Base-by-base conservation (phyloP, 169 alveolate genomes). In the Cryptosporidium sp. region DNA sequence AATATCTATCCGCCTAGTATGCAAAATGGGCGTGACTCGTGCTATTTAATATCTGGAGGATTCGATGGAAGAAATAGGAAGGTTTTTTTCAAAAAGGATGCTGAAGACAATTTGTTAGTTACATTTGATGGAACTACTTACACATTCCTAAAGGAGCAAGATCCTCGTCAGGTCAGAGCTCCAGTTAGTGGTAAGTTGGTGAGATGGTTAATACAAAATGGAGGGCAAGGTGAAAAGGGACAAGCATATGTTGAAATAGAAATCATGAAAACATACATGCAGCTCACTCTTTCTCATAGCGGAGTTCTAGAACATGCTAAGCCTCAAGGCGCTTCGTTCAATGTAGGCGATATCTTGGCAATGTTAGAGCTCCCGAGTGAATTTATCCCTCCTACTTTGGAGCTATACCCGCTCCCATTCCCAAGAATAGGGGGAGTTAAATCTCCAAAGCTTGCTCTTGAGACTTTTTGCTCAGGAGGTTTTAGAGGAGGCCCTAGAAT, bases 261-360 rank as follows among this genome's bases (percentile, higher is more conserved):
- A 80, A 94, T 94, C 23, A 94, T 94, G 97, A 94, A 94, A 91
- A 94, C 94, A 94, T 86, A 93, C 74, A 92, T 94, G 93, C 92
- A 94, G 5, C 91, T 94, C 65, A 89, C 92, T 23, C 89, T 94
- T 41, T 92, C 94, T 21, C 93, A 93, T 52, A 91, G 86, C 0
- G 96, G 96, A 9, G 91, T 84, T 58, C 69, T 94, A 59, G 92
- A 84, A 48, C 95, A 92, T 86, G 91, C 92, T 35, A 85, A 86
- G 91, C 91, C 96, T 1, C 95, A 92, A 61, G 96, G 96, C 1
- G 92, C 94, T 35, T 91, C 93, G 5, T 89, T 94, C 31, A 92
- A 94, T 84, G 80, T 92, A 1, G 95, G 95, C 8, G 96, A 94
- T 74, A 71, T 94, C 59, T 89, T 94, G 37, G 95, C 85, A 67